Evolutionary conservation across 2,329 filamentous ascomycete species (phyloP).

Genomic region (Colletotrichum orbiculare): DNA sequence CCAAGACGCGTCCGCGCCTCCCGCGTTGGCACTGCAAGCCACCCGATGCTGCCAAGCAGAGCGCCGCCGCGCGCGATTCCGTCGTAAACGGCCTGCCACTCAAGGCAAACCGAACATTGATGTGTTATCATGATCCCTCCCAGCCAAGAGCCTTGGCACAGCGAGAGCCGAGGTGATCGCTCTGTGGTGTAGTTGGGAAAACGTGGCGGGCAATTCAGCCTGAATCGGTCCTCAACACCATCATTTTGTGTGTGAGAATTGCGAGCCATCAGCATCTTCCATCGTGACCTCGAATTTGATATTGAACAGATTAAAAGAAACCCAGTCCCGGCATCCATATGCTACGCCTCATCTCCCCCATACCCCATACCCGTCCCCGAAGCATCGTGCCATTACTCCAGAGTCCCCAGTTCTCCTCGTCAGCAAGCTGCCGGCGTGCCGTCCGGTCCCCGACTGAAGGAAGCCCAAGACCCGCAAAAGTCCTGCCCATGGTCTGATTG

Average conservation of each 20-base stretch:
- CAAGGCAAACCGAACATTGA: background rate
- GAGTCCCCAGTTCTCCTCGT: constrained; percentile 9
- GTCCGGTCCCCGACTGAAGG: too few relatives aligned
- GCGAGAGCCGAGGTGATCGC: background rate
- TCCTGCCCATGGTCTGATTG: constrained; percentile 17
- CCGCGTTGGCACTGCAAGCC: constrained; percentile 33
- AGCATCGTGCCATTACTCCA: constrained; percentile 18
- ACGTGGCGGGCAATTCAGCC: constrained; percentile 10
- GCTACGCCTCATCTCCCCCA: constrained; percentile 18
- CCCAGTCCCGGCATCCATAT: background rate
- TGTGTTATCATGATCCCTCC: background rate
- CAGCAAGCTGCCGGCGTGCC: too few relatives aligned
- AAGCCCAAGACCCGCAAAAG: constrained; percentile 1
- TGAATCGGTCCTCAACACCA: background rate
- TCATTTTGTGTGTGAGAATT: background rate
- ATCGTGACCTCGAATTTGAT: background rate
- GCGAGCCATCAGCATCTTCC: background rate
- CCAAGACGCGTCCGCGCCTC: constrained; percentile 27
- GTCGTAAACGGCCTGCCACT: background rate
- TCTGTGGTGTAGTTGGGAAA: constrained; percentile 8
- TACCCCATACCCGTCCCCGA: constrained; percentile 3
- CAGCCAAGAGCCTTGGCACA: constrained; percentile 14
- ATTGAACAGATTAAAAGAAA: background rate
- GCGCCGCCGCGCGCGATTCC: background rate
- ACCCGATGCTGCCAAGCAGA: constrained; percentile 31